Evolutionary conservation across 352 stramenopile species (phyloP).

Genomic region (Phytophthora nicotianae): DNA sequence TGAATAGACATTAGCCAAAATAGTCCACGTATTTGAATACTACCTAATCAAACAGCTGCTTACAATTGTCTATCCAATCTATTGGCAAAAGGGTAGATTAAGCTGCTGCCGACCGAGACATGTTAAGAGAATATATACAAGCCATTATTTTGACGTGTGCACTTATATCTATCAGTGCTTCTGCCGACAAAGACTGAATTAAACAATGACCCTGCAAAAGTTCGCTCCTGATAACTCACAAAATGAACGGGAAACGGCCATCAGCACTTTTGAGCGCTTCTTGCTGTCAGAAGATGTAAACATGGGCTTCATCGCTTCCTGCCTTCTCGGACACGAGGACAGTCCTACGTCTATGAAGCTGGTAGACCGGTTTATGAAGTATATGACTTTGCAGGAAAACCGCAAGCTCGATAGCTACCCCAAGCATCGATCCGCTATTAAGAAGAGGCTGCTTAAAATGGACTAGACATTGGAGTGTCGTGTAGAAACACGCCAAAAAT

Average conservation of each 20-base stretch:
- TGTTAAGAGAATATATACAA: too few species aligned
- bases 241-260: constrained; percentile 3
- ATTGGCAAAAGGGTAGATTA: too few species aligned
- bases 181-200: constrained; percentile 5
- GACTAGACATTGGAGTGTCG: not conserved
- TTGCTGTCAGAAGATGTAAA: constrained; percentile 15
- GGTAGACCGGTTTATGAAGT: too few species aligned
- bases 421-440: constrained; percentile 3
- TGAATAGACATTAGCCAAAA: too few species aligned
- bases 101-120: too few species aligned
- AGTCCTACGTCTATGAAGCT: constrained; percentile 13
- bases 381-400: constrained; percentile 13
- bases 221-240: constrained; percentile 13
- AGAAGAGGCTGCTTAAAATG: constrained; percentile 20
- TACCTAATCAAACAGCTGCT: too few species aligned
- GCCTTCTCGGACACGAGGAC: constrained; percentile 1
- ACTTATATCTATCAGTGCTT: not conserved
- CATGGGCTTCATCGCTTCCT: constrained; percentile 21
- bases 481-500: too few species aligned
- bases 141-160: not conserved
- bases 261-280: constrained; percentile 26
- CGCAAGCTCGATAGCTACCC: constrained; percentile 15
- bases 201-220: constrained; percentile 16
- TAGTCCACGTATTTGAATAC: too few species aligned
- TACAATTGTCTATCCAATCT: too few species aligned